Percentiles rank a stretch among this genome's conserved stretches.
Conservation (phyloP, 129 eudicot genomes). For the Calendula officinalis region DNA sequence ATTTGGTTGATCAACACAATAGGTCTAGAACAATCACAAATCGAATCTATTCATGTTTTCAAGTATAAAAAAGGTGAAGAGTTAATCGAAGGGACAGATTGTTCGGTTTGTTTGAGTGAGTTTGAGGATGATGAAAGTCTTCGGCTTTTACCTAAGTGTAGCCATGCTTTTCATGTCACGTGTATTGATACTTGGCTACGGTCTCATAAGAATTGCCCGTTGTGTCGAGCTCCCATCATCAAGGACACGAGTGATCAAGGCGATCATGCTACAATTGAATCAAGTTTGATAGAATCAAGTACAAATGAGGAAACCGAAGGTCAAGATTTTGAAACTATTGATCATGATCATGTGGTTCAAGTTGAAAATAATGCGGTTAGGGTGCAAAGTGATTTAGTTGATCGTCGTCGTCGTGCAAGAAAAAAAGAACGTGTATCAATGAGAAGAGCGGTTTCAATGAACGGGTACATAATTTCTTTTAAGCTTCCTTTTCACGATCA, state of each 20-base stretch:
- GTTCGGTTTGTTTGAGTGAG: constrained; percentile 70
- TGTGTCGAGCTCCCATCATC: constrained; percentile 68
- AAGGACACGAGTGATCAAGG: constrained; percentile 16
- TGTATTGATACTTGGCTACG: constrained; percentile 81
- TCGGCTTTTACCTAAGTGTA: constrained; percentile 66
- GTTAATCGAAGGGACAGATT: constrained; percentile 46
- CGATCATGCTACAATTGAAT: not conserved
- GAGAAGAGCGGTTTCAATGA: constrained; percentile 61
- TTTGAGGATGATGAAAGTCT: constrained; percentile 65
- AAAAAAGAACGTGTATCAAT: constrained; percentile 22
- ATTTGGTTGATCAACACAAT: constrained; percentile 62
- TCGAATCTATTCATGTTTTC: constrained; percentile 52
- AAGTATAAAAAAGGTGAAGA: constrained; percentile 47
- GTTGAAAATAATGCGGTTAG: constrained; percentile 31
- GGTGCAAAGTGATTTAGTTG: constrained; percentile 45
- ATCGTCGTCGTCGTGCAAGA: constrained; percentile 22
- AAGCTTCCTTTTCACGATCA: constrained; percentile 21
- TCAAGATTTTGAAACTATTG: constrained; percentile 27
- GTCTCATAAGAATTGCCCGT: constrained; percentile 65
- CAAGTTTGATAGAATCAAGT: constrained; percentile 5
- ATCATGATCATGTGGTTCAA: constrained; percentile 26
- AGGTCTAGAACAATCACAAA: constrained; percentile 56
- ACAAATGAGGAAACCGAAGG: constrained; percentile 13
- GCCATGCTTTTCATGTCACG: constrained; percentile 71
- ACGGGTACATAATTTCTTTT: constrained; percentile 22